Evolutionary conservation across 441 rosid genomes (phyloP), one percentile per base, ranked within the genome.

Genomic region (Aleurites moluccanus): DNA sequence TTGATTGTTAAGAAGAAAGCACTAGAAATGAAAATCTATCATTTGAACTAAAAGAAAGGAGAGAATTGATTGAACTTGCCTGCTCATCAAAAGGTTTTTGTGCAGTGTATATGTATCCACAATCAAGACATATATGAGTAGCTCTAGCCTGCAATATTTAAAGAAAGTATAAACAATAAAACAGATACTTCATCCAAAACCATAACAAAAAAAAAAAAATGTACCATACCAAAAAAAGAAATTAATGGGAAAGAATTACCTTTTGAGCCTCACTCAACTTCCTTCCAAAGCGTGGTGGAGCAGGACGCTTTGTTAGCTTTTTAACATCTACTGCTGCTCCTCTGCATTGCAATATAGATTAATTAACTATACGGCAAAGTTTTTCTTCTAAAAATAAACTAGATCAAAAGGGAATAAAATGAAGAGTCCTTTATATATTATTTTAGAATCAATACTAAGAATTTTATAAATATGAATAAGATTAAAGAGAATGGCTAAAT

Each of bases 231-330:
- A 13, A 10, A 50, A 30, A 21, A 33, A 4, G 25, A 56, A 52
- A 38, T 5, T 38, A 38, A 38, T 38, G 8, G 49, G 4, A 23
- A 64, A 69, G 64, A 38, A 80, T 79, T 82, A 77, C 97, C 97
- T 92, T 94, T 66, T 92, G 97, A 82, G 93, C 81, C 38, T 94
- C 97, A 0, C 97, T 88, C 80, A 94, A 76, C 84, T 94, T 94
- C 80, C 95, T 90, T 68, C 97, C 98, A 47, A 94, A 92, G 47
- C 97, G 92, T 1, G 98, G 97, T 73, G 98, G 98, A 74, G 97
- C 95, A 1, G 98, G 97, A 70, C 98, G 92, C 85, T 94, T 94
- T 3, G 92, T 77, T 27, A 94, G 87, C 67, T 90, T 82, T 83
- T 90, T 94, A 64, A 94, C 97, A 81, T 94, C 98, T 20, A 92